Base-by-base conservation (phyloP, 805 yeast genomes). In the Ogataea nonfermentans region DNA sequence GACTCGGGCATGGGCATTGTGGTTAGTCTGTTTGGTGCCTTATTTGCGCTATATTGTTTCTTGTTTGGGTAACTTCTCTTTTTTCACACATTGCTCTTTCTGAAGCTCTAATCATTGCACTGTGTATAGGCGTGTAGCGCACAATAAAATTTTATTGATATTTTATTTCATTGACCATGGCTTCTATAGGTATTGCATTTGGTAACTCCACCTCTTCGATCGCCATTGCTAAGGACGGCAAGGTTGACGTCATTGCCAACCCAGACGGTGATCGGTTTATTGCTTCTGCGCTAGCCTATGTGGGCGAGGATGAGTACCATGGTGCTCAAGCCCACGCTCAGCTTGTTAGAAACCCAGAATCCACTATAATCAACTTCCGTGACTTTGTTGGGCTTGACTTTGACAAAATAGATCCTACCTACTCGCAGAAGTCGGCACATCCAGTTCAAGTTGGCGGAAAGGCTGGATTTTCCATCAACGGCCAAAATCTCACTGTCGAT, bases 261-360 rank as follows among this genome's bases (percentile, higher is more conserved):
- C 96, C 95, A 53, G 99, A 93, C 61, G 99, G 99, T 66, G 98
- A 93, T 70, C 87, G 98, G 71, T 77, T 91, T 45, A 93, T 93
- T 62, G 95, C 98, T 47, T 84, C 98, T 20, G 84, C 85, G 44
- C 74, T 93, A 46, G 80, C 97, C 13, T 93, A 90, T 63, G 89
- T 89, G 43, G 96, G 95, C 46, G 83, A 76, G 41, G 98, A 93
- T 63, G 98, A 93, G 71, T 93, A 87, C 70, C 97, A 93, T 62
- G 99, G 99, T 46, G 84, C 88, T 44, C 98, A 93, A 71, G 99
- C 98, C 43, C 70, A 81, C 55, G 90, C 89, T 41, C 97, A 93
- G 70, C 70, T 91, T 57, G 73, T 93, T 48, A 85, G 99, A 78
- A 87, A 89, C 74, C 81, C 97, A 46, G 69, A 68, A 41, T 86